phyloP scores from a whole-genome alignment of 768 basidiomycete genomes.

The Calocera viscosa region DNA sequence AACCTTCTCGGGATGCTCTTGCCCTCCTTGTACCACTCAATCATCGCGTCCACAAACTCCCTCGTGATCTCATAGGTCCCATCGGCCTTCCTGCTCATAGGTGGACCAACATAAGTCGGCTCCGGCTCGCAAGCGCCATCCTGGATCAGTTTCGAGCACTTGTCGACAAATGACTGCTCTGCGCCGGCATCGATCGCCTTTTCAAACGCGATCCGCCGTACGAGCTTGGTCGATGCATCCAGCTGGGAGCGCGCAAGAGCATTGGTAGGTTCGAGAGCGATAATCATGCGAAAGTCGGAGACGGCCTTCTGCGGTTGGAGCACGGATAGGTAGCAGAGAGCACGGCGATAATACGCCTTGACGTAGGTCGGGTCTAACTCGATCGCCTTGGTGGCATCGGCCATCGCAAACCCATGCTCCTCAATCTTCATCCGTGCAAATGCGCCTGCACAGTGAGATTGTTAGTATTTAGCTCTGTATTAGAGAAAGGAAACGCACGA shows the following conservation, averaged over 20 bases:
- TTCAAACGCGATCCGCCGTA: slow-evolving; percentile 82
- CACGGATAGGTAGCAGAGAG: slow-evolving; percentile 80
- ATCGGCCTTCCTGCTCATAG: slow-evolving; percentile 42
- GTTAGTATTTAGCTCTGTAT: not conserved
- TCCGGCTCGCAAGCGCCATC: slow-evolving; percentile 79
- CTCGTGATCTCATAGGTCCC: slow-evolving; percentile 49
- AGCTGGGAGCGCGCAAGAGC: slow-evolving; percentile 67
- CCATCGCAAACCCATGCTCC: slow-evolving; percentile 83
- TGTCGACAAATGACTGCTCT: slow-evolving; percentile 61
- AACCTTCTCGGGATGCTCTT: slow-evolving; percentile 81
- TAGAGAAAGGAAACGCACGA: slow-evolving; percentile 29
- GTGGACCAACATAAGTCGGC: slow-evolving; percentile 59
- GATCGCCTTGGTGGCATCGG: slow-evolving; percentile 84
- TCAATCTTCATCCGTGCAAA: slow-evolving; percentile 84
- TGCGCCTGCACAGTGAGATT: slow-evolving; percentile 31
- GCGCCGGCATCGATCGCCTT: slow-evolving; percentile 94
- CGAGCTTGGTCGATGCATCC: slow-evolving; percentile 78
- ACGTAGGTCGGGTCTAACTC: slow-evolving; percentile 77
- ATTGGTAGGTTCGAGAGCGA: slow-evolving; percentile 77
- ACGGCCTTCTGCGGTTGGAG: slow-evolving; percentile 78
- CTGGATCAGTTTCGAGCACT: slow-evolving; percentile 65
- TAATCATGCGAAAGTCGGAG: slow-evolving; percentile 72
- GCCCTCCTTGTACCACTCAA: slow-evolving; percentile 87
- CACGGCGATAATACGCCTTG: slow-evolving; percentile 83
- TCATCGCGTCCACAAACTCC: slow-evolving; percentile 74